A percentile compares a stretch with the other conserved stretches of the same genome.
These are phyloP conservation scores for Artemisia annua DNA, from an alignment of 129 eudicot species.

Conservation along the genomic window DNA sequence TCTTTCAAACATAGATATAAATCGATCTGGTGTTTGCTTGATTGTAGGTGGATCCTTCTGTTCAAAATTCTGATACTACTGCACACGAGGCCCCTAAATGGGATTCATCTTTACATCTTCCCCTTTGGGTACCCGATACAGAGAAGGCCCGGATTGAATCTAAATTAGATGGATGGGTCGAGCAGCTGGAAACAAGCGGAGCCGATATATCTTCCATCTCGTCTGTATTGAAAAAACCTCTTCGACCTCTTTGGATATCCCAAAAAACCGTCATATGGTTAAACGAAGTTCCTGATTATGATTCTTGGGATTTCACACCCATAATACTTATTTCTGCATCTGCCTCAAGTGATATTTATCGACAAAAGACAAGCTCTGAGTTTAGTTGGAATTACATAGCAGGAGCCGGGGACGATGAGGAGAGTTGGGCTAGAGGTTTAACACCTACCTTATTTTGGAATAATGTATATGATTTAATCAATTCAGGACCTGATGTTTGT, in stretches of 20 bases:
- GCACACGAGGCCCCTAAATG: background rate
- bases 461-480: conserved; percentile 65
- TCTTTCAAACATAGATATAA: background rate
- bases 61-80: conserved; percentile 19
- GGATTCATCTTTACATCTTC: too few relatives aligned
- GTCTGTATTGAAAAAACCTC: too few relatives aligned
- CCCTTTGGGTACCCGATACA: too few relatives aligned
- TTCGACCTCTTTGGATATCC: background rate
- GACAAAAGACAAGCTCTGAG: conserved; percentile 67
- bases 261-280: conserved; percentile 1
- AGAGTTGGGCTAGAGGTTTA: conserved; percentile 96
- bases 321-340: too few relatives aligned
- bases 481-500: conserved; percentile 78
- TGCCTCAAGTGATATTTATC: conserved; percentile 11
- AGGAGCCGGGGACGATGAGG: conserved; percentile 99
- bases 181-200: too few relatives aligned
- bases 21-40: conserved; percentile 4
- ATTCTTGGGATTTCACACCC: too few relatives aligned
- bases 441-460: conserved; percentile 88
- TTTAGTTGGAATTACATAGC: conserved; percentile 93
- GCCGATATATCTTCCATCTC: too few relatives aligned
- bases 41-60: conserved; percentile 39
- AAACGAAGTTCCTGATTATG: too few relatives aligned
- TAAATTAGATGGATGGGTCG: too few relatives aligned
- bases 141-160: too few relatives aligned